Evolutionary conservation across 768 basidiomycete genomes (phyloP).

Genomic region (Mycena filopes): DNA sequence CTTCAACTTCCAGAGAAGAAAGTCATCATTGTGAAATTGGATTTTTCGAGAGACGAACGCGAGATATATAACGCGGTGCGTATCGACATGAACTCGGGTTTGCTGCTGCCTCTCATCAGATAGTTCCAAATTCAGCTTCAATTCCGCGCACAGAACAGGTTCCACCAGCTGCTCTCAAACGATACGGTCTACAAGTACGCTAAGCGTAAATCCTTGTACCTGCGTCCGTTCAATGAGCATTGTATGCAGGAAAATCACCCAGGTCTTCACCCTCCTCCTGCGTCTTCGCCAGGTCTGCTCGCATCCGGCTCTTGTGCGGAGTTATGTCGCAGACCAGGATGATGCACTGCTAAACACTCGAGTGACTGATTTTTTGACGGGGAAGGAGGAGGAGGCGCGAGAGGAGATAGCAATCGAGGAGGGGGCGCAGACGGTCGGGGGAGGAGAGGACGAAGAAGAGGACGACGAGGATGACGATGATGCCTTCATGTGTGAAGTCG

Average conservation of each 20-base stretch:
- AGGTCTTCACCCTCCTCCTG: background rate
- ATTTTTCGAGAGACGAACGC: background rate
- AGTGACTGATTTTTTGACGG: background rate
- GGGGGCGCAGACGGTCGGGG: background rate
- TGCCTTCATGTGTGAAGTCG: constrained; percentile 39
- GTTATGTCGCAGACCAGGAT: background rate
- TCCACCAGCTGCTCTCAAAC: background rate
- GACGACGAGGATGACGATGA: constrained; percentile 35
- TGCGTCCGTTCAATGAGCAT: too few relatives aligned
- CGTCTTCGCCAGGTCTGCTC: constrained; percentile 3
- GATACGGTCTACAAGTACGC: background rate
- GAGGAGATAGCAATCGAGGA: constrained; percentile 25
- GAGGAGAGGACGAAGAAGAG: too few relatives aligned
- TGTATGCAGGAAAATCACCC: background rate
- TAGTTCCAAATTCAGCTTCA: background rate
- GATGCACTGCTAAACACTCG: background rate
- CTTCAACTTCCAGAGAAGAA: background rate
- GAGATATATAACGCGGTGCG: constrained; percentile 1
- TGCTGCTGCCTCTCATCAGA: too few relatives aligned
- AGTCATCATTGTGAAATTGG: background rate
- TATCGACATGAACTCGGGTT: background rate
- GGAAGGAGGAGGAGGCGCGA: background rate
- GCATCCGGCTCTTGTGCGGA: constrained; percentile 1
- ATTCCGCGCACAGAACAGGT: background rate
- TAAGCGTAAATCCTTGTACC: too few relatives aligned